Evolutionary conservation across 805 yeast species (phyloP), one percentile per base, ranked within the genome.

Genomic region (Henningerozyma blattae): DNA sequence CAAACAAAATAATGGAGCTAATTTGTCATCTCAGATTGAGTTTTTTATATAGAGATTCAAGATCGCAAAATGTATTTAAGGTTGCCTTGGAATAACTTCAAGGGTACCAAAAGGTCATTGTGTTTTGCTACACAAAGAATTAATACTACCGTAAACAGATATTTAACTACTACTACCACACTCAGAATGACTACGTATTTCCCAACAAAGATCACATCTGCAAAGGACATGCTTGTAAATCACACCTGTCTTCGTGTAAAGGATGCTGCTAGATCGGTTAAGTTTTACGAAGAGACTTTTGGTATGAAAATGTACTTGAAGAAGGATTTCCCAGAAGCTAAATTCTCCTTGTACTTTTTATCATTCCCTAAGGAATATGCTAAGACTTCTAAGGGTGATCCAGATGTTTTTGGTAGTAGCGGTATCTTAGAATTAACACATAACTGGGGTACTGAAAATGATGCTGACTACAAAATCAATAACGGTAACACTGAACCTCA

Each of bases 341-440:
- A 72, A 39, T 79, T 75, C 55, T 69, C 77, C 27, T 61, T 85
- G 27, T 83, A 79, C 61, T 74, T 81, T 59, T 59, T 89, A 38
- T 80, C 77, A 1, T 65, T 55, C 22, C 48, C 50, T 3, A 52
- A 49, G 26, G 44, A 45, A 7, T 31, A 49, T 13, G 39, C 46
- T 22, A 54, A 52, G 31, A 67, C 69, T 64, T 52, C 62, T 5
- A 64, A 65, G 20, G 60, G 70, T 38, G 57, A 58, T 33, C 25
- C 38, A n/a, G 48, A 44, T 25, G 43, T 48, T 9, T 56, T 56
- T 39, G 43, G 45, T 18, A 35, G 38, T 14, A 37, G 40, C 6
- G 97, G 97, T 35, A 70, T 89, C 15, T 66, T 89, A 38, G 96
- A 86, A 57, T 68, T 89, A 48, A 73, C 86, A 42, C 93, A 85